Conservation (phyloP, 2,329 filamentous ascomycete species). For the Ceratocystis harringtonii region DNA sequence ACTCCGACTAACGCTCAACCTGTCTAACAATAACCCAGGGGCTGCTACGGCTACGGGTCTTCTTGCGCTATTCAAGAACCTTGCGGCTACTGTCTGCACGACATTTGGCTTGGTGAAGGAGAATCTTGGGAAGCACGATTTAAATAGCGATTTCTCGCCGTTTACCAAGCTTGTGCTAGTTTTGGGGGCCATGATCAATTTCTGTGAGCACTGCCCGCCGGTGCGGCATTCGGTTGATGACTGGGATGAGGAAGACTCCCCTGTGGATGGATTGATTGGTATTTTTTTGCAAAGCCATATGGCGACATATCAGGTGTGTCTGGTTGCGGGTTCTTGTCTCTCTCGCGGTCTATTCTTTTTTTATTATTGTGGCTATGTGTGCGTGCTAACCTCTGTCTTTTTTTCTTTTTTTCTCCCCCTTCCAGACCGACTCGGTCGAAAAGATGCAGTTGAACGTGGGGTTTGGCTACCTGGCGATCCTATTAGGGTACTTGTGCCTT, state of each 20-base stretch:
- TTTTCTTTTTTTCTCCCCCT: neutral
- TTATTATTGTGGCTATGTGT: neutral
- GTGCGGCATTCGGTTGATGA: slow-evolving; percentile 34
- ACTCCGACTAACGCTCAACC: slow-evolving; percentile 63
- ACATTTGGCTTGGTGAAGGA: slow-evolving; percentile 35
- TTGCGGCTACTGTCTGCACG: slow-evolving; percentile 36
- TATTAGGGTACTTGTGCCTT: slow-evolving; percentile 68
- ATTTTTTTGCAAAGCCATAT: slow-evolving; percentile 55
- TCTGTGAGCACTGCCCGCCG: slow-evolving; percentile 59
- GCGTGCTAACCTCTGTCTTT: neutral
- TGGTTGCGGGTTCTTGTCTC: slow-evolving; percentile 14
- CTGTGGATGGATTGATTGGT: slow-evolving; percentile 44
- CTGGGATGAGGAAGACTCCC: slow-evolving; percentile 24
- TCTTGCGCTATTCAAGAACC: slow-evolving; percentile 35
- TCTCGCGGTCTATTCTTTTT: neutral
- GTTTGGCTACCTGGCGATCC: slow-evolving; percentile 70
- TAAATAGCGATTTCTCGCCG: slow-evolving; percentile 29
- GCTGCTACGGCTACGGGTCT: slow-evolving; percentile 56
- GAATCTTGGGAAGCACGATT: slow-evolving; percentile 34
- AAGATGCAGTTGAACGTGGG: slow-evolving; percentile 69
- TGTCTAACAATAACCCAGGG: slow-evolving; percentile 63
- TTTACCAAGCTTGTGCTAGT: slow-evolving; percentile 63
- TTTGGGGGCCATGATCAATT: slow-evolving; percentile 72
- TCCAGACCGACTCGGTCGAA: slow-evolving; percentile 52
- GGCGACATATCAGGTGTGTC: slow-evolving; percentile 50